A percentile compares a stretch with the other conserved stretches of the same genome.
Conservation (phyloP, 2,329 filamentous ascomycete species). For the Venturiaceae sp. region DNA sequence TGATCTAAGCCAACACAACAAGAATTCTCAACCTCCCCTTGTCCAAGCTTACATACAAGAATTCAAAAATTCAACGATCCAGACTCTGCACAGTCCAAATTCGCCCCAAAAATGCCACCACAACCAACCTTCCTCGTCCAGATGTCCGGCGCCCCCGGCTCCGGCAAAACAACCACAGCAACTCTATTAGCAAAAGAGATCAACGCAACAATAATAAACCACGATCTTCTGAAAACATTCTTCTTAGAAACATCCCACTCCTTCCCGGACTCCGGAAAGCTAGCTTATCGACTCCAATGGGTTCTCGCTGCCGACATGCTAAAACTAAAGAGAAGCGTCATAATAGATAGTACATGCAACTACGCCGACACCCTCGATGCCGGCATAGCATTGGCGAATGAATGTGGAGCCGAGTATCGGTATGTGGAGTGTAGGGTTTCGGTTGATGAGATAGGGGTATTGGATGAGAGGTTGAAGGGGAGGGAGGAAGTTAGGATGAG, state of each 20-base stretch:
- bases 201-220: slow-evolving; percentile 24
- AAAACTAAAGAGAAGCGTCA: slow-evolving; percentile 23
- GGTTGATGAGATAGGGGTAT: slow-evolving; percentile 19
- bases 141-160: slow-evolving; percentile 30
- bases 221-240: slow-evolving; percentile 25
- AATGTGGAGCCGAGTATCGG: slow-evolving; percentile 15
- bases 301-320: slow-evolving; percentile 23
- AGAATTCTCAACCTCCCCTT: too few species aligned
- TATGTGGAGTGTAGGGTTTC: slow-evolving; percentile 23
- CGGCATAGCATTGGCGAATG: slow-evolving; percentile 19
- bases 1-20: too few species aligned
- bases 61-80: too few species aligned
- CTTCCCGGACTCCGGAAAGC: slow-evolving; percentile 22
- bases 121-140: slow-evolving; percentile 22
- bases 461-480: slow-evolving; percentile 19
- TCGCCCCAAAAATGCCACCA: too few species aligned
- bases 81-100: too few species aligned
- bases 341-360: slow-evolving; percentile 31
- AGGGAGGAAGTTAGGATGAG: slow-evolving; percentile 17
- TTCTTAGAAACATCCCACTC: slow-evolving; percentile 20
- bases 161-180: slow-evolving; percentile 29
- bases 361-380: slow-evolving; percentile 20
- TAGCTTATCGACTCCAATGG: slow-evolving; percentile 27
- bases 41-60: too few species aligned
- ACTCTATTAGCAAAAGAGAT: slow-evolving; percentile 18